Evolutionary conservation across 1,284 basidiomycete species (phyloP).

Genomic region (Malassezia brasiliensis): DNA sequence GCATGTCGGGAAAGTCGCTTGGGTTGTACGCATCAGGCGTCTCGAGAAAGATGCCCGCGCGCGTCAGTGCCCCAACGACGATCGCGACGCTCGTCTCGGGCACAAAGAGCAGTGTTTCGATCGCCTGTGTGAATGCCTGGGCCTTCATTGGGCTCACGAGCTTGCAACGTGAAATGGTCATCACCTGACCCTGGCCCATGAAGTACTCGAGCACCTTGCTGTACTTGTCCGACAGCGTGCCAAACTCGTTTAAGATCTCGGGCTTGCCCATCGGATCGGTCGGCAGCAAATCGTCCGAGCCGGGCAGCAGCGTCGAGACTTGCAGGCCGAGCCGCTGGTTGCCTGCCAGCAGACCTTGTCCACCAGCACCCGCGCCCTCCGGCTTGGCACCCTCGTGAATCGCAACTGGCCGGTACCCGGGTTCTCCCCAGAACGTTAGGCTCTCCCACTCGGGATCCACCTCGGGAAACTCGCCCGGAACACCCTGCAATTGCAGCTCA

Average conservation of each 20-base stretch:
- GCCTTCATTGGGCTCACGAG: constrained; percentile 4
- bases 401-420: constrained; percentile 32
- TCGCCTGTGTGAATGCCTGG: constrained; percentile 4
- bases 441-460: constrained; percentile 18
- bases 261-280: neutral
- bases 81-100: neutral
- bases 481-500: constrained; percentile 20
- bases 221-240: constrained; percentile 9
- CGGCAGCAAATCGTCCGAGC: neutral
- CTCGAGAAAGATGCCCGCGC: constrained; percentile 5
- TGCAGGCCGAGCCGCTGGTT: constrained; percentile 6
- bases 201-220: constrained; percentile 8
- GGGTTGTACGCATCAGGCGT: constrained; percentile 2
- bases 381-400: constrained; percentile 13
- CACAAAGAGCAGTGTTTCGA: constrained; percentile 15
- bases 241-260: constrained; percentile 5
- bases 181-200: neutral
- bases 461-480: constrained; percentile 8
- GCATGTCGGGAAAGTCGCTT: constrained; percentile 9
- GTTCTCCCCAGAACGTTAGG: constrained; percentile 28
- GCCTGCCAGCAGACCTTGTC: neutral
- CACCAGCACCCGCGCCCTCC: neutral
- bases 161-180: constrained; percentile 9
- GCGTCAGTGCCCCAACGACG: constrained; percentile 3
- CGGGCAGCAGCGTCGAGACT: constrained; percentile 8